Base-by-base conservation (phyloP, 768 basidiomycete genomes). In the Mycena indigotica region DNA sequence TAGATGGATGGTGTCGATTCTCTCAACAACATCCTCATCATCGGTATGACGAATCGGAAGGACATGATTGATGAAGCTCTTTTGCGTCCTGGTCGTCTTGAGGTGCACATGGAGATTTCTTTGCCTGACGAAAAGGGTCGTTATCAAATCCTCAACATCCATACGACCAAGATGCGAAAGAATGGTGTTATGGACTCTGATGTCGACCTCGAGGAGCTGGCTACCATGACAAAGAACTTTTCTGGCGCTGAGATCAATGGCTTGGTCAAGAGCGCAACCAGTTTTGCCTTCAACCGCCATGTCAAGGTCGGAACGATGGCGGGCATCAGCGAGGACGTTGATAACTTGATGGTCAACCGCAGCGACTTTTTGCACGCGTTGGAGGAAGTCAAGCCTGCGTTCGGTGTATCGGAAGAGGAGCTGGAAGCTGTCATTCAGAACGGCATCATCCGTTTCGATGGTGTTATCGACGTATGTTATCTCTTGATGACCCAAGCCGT, bases 31-130 rank as follows among this genome's bases (percentile, higher is more conserved):
- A 96, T 99, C 60, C 89, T 99, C 66, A 90, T 99, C 65, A 99
- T 99, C 65, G 97, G 97, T 66, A 99, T 99, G 97, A 99, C 96
- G 45, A 98, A 99, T 73, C 88, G 97, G 58, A 75, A 86, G 40
- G 97, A 99, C 79, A 93, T 99, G 95, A 98, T 99, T 65, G 97
- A 99, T 67, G 97, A 99, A 69, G 97, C 96, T 6, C 83, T 98
- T 2, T 82, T 98, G 4, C 95, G 97, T 66, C 95, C 97, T 1
- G 97, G 97, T 40, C 95, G 97, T 79, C 88, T 99, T 46, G 97
- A 99, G 72, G 95, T 98, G 15, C 97, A 98, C 74, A 97, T 99
- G 89, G 97, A 99, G 75, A 98, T 99, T 60, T 98, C 95, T 2
- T 80, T 99, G 0, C 97, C 97, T 0, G 96, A 98, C 67, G 95